phyloP scores from a whole-genome alignment of 805 yeast species.

The Danielia oregonensis region DNA sequence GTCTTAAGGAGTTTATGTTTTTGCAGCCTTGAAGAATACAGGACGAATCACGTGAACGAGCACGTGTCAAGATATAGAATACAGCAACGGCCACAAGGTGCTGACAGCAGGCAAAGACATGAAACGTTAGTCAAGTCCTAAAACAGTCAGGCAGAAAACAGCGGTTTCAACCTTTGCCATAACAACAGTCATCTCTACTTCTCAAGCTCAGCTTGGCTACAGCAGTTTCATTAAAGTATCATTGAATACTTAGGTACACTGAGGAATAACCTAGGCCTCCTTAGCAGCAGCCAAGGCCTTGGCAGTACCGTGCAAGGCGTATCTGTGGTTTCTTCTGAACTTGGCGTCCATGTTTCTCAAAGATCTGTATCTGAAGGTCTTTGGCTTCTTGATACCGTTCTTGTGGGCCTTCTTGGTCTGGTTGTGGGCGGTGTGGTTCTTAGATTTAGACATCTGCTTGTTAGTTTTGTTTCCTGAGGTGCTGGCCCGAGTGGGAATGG shows the following conservation, averaged over 20 bases:
- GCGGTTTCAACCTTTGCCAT: too few relatives aligned
- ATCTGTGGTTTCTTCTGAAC: slow-evolving; percentile 99
- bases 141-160: too few relatives aligned
- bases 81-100: too few relatives aligned
- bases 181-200: slow-evolving; percentile 12
- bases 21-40: too few relatives aligned
- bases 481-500: neutral
- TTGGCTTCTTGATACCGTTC: slow-evolving; percentile 99
- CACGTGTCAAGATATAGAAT: too few relatives aligned
- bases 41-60: too few relatives aligned
- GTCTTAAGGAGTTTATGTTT: too few relatives aligned
- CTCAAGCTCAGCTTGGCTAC: too few relatives aligned
- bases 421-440: slow-evolving; percentile 99
- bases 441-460: slow-evolving; percentile 90
- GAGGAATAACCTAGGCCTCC: slow-evolving; percentile 10
- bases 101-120: slow-evolving; percentile 3
- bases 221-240: slow-evolving; percentile 7
- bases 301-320: slow-evolving; percentile 96
- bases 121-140: too few relatives aligned
- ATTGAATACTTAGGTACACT: slow-evolving; percentile 14
- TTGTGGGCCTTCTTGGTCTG: slow-evolving; percentile 99
- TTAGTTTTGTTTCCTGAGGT: slow-evolving; percentile 21
- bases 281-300: slow-evolving; percentile 69
- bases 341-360: slow-evolving; percentile 98
- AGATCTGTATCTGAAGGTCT: slow-evolving; percentile 96